Base-by-base conservation (phyloP, 2,329 filamentous ascomycete species). In the Calonectria henricotiae region DNA sequence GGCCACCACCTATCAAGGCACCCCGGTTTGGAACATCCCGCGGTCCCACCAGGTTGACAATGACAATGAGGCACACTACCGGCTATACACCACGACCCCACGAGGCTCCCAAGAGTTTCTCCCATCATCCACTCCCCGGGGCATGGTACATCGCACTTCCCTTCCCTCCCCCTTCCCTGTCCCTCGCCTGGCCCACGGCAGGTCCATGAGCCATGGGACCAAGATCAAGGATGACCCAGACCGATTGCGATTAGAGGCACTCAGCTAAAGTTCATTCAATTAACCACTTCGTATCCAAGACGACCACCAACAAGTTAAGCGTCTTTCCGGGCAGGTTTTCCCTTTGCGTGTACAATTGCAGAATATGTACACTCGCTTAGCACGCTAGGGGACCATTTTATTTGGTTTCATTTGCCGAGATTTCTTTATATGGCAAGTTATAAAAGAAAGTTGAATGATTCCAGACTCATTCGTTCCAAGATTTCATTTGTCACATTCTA, bases 21-120 rank as follows among this genome's bases (percentile, higher is more conserved):
- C 60, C 67, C 23, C 65, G 39, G 37, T 30, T 55, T 76, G 75
- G 75, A 41, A 58, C 25, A 27, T 67, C 23, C n/a, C 47, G n/a
- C 75, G 71, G 51, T 47, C 66, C 7, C 7, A 3, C 25, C 12
- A 66, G 65, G 35, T 69, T 12, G 37, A 37, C 49, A 64, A 62
- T 17, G 51, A 43, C 43, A 47, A 41, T 11, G 51, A 68, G 2
- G 25, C 67, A 8, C 71, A 65, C 49, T 70, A 51, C 47, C 65
- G 70, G 6, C 8, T 74, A 12, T 60, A 68, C 4, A 41, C 61
- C 8, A 15, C 64, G 9, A 44, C 70, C 15, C 47, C 72, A 4
- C 67, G 73, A 8, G 54, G 49, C 41, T n/a, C 71, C 37, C 66
- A 69, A 11, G 71, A 72, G 5, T 58, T 39, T 13, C 20, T 20